These are phyloP conservation scores for Suhomyces guaymorum DNA, from an alignment of 1,139 yeast genomes.

Conservation along the genomic window DNA sequence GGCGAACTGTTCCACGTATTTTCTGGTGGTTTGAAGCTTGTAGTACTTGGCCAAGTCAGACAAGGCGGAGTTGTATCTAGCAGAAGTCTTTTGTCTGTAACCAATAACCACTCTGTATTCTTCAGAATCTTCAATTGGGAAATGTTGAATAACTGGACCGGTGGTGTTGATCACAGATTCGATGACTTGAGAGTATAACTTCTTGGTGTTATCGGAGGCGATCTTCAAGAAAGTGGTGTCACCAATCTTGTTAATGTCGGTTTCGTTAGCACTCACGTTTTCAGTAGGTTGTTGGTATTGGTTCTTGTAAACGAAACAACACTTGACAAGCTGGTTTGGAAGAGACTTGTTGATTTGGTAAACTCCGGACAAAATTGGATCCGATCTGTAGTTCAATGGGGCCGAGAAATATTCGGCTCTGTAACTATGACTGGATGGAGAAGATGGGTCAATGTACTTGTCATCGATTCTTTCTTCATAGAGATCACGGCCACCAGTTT, in stretches of 20 bases:
- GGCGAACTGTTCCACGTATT: conserved; percentile 91
- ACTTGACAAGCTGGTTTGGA: conserved; percentile 60
- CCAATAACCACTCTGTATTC: conserved; percentile 85
- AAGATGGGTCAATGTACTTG: conserved; percentile 65
- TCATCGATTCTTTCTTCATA: conserved; percentile 78
- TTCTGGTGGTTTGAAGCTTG: conserved; percentile 80
- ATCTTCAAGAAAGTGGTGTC: conserved; percentile 79
- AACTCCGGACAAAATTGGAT: conserved; percentile 48
- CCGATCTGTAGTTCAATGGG: conserved; percentile 51
- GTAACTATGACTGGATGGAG: conserved; percentile 46
- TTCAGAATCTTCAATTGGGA: conserved; percentile 78
- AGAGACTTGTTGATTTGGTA: conserved; percentile 33
- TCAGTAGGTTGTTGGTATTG: conserved; percentile 43
- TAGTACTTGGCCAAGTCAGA: conserved; percentile 88
- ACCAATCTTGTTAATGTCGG: conserved; percentile 65
- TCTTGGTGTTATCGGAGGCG: conserved; percentile 78
- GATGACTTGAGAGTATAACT: conserved; percentile 72
- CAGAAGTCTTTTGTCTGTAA: conserved; percentile 79
- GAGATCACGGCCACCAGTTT: conserved; percentile 37
- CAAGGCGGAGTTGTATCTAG: conserved; percentile 86
- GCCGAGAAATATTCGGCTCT: conserved; percentile 87
- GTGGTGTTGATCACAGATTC: conserved; percentile 69
- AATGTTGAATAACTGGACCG: conserved; percentile 92
- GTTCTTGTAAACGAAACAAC: conserved; percentile 87
- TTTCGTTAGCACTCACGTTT: conserved; percentile 35